A percentile compares a stretch with the other conserved stretches of the same genome.
Evolutionary conservation across 371 early-diverging fungal species (phyloP).

Genomic region (Mucor plumbeus): DNA sequence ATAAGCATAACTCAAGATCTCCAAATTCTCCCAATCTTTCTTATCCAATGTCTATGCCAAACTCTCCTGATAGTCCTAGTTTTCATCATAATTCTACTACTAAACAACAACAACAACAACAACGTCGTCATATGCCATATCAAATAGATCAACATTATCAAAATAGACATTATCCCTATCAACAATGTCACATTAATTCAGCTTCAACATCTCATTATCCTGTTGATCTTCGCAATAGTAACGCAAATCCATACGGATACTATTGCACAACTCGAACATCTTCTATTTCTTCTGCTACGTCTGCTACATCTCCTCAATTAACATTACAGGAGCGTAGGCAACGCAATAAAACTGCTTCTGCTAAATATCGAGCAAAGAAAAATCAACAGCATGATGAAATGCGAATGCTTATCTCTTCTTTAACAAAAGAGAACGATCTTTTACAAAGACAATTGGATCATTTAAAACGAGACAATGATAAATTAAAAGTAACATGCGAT

Average conservation of each 20-base stretch:
- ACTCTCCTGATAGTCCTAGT: neutral
- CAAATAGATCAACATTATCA: neutral
- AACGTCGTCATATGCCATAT: neutral
- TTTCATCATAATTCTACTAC: neutral
- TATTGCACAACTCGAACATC: neutral
- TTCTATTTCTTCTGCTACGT: constrained; percentile 5
- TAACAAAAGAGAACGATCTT: constrained; percentile 59
- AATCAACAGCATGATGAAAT: constrained; percentile 64
- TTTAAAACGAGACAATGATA: constrained; percentile 51
- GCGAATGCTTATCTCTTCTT: constrained; percentile 46
- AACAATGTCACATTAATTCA: neutral
- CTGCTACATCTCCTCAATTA: constrained; percentile 33
- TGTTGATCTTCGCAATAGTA: neutral
- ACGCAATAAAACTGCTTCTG: constrained; percentile 68
- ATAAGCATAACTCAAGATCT: constrained; percentile 4
- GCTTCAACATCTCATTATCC: neutral
- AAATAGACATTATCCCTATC: neutral
- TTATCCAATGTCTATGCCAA: neutral
- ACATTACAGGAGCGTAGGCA: constrained; percentile 60
- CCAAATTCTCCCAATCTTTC: neutral
- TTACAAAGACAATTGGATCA: constrained; percentile 57
- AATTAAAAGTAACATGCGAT: constrained; percentile 54
- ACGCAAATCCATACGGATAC: neutral
- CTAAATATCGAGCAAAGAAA: constrained; percentile 70
- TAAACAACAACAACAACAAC: neutral